These are phyloP conservation scores for Auricularia auricula-judae DNA, from an alignment of 768 basidiomycete species.

Conservation along the genomic window DNA sequence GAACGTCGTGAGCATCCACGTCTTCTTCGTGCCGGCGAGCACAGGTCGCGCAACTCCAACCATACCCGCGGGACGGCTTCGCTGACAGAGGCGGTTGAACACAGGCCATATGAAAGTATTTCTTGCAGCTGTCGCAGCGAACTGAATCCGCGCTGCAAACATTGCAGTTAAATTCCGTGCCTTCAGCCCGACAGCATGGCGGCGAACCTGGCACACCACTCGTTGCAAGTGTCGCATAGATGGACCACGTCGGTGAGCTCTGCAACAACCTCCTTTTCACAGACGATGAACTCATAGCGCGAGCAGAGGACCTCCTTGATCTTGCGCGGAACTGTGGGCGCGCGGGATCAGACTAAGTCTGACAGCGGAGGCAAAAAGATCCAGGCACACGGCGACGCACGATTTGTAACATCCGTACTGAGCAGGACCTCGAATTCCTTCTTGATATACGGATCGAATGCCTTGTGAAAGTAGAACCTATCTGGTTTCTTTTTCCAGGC, in stretches of 20 bases:
- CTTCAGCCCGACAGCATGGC: not conserved
- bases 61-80: constrained; percentile 92
- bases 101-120: constrained; percentile 90
- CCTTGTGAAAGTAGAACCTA: constrained; percentile 89
- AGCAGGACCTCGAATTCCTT: constrained; percentile 95
- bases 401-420: constrained; percentile 74
- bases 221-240: constrained; percentile 72
- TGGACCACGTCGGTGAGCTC: constrained; percentile 82
- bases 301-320: constrained; percentile 66
- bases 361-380: constrained; percentile 6
- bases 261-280: constrained; percentile 86
- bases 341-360: constrained; percentile 6
- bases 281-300: constrained; percentile 90
- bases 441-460: constrained; percentile 97
- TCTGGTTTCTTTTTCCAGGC: constrained; percentile 92
- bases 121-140: constrained; percentile 85
- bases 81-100: constrained; percentile 82
- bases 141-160: constrained; percentile 64
- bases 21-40: constrained; percentile 79
- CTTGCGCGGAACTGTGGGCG: constrained; percentile 56
- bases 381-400: constrained; percentile 38
- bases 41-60: constrained; percentile 95
- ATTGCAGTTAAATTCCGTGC: not conserved
- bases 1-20: constrained; percentile 64
- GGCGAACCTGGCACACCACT: constrained; percentile 83